phyloP scores from a whole-genome alignment of 2,329 filamentous ascomycete species.

The Ascochyta clinopodiicola region DNA sequence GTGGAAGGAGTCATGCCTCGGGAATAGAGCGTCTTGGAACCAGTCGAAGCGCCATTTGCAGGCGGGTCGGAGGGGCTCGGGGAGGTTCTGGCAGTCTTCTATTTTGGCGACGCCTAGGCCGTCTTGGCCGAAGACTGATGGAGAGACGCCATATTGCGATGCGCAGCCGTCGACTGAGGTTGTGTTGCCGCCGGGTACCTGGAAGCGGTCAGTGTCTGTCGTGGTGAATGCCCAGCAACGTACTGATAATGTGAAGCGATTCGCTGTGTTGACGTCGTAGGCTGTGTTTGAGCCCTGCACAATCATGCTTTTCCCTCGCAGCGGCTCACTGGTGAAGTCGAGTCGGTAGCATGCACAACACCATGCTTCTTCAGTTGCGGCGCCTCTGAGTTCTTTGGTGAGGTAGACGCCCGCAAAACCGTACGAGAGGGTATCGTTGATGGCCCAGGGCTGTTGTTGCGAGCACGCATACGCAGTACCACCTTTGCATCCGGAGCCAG shows the following conservation, averaged over 20 bases:
- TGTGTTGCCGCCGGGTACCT: slow-evolving; percentile 47
- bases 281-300: slow-evolving; percentile 70
- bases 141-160: slow-evolving; percentile 40
- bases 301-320: slow-evolving; percentile 67
- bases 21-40: slow-evolving; percentile 43
- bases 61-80: slow-evolving; percentile 32
- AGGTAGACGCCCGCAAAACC: slow-evolving; percentile 69
- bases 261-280: slow-evolving; percentile 43
- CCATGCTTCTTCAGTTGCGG: slow-evolving; percentile 63
- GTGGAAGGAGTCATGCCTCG: slow-evolving; percentile 32
- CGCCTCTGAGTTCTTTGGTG: slow-evolving; percentile 40
- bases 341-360: slow-evolving; percentile 72
- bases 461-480: slow-evolving; percentile 65
- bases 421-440: slow-evolving; percentile 65
- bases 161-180: slow-evolving; percentile 44
- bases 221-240: slow-evolving; percentile 9
- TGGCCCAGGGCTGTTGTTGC: slow-evolving; percentile 67
- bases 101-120: slow-evolving; percentile 35
- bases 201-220: neutral
- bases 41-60: slow-evolving; percentile 48
- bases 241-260: slow-evolving; percentile 48
- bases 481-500: slow-evolving; percentile 61
- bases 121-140: slow-evolving; percentile 42
- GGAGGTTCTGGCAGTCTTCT: slow-evolving; percentile 45
- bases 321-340: slow-evolving; percentile 63